Evolutionary conservation across 495 filamentous ascomycete genomes (phyloP).

Genomic region (Platismatia glauca): DNA sequence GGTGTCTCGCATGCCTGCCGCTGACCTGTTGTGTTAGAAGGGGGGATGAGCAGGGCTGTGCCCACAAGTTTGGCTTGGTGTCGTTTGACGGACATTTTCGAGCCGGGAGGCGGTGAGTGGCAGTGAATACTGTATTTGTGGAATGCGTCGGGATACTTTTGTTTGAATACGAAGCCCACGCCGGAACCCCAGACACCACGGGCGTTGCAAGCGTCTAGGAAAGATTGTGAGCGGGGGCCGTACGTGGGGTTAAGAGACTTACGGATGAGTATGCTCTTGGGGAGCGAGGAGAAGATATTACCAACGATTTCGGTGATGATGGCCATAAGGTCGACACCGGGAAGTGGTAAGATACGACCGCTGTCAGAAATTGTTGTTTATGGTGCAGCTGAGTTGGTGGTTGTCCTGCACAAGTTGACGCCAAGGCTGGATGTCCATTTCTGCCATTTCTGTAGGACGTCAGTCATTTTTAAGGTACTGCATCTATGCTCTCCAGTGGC

Average conservation of each 20-base stretch:
- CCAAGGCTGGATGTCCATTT: neutral
- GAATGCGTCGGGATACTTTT: constrained; percentile 13
- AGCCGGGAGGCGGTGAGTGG: neutral
- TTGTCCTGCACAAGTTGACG: neutral
- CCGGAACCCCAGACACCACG: constrained; percentile 37
- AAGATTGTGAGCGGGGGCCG: neutral
- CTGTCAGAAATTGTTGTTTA: neutral
- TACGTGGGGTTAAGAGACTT: constrained; percentile 5
- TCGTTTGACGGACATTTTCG: constrained; percentile 13
- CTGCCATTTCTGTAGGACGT: no score
- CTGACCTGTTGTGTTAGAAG: constrained; percentile 25
- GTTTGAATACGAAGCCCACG: constrained; percentile 6
- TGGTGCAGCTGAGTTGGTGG: neutral
- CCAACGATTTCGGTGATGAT: constrained; percentile 29
- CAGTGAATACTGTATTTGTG: constrained; percentile 9
- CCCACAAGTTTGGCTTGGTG: constrained; percentile 27
- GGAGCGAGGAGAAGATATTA: constrained; percentile 38
- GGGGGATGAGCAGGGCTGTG: constrained; percentile 39
- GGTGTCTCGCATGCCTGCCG: neutral
- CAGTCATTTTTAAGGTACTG: neutral
- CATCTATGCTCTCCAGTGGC: neutral
- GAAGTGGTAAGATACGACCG: neutral
- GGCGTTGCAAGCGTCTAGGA: constrained; percentile 40
- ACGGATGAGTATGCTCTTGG: constrained; percentile 39
- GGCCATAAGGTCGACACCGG: neutral